Base-by-base conservation (phyloP, 768 basidiomycete genomes). In the Boletus reticuloceps region DNA sequence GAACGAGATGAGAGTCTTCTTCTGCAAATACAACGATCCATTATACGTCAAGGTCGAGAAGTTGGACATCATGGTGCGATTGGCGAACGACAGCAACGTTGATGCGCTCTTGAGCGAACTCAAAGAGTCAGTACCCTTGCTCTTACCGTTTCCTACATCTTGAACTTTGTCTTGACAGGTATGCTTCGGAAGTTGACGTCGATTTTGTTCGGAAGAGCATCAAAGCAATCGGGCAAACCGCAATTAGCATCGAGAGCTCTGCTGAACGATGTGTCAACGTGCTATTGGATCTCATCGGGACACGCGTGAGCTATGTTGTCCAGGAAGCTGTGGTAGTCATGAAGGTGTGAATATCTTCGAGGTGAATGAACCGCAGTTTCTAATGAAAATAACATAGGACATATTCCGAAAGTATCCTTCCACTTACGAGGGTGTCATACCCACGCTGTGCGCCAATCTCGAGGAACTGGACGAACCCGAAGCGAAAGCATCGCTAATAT, bases 1-100 rank as follows among this genome's bases (percentile, higher is more conserved):
- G 8, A 97, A 91, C 72, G 96, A 99, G 72, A 95, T 99, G 92
- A 83, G 95, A 43, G 97, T 99, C 19, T 99, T 99, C 72, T 99
- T 98, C 79, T 98, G 96, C 85, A 99, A 99, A 72, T 98, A 99
- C 75, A 98, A 98, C 66, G 96, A 99, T 67, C 96, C 96, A 6
- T 75, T 96, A n/a, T 99, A 98, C 66, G 95, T 98, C 70, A 99
- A 99, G 72, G 84, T 98, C 50, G 97, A 98, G 72, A 98, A 99
- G 73, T 75, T 99, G 61, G 97, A 98, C 63, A 97, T 98, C 68
- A 99, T 99, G 97, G 91, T 98, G 48, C 81, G 93, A 52, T 75
- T 99, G 53, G 94, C 93, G 13, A 82, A 79, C 20, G 96, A 98
- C 58, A 86, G 82, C 71, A 99, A 98, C 63, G 91, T 96, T 1